Percentiles rank a stretch among this genome's conserved stretches.
These are phyloP conservation scores for Candida argentea DNA, from an alignment of 805 yeast genomes.

Conservation along the genomic window DNA sequence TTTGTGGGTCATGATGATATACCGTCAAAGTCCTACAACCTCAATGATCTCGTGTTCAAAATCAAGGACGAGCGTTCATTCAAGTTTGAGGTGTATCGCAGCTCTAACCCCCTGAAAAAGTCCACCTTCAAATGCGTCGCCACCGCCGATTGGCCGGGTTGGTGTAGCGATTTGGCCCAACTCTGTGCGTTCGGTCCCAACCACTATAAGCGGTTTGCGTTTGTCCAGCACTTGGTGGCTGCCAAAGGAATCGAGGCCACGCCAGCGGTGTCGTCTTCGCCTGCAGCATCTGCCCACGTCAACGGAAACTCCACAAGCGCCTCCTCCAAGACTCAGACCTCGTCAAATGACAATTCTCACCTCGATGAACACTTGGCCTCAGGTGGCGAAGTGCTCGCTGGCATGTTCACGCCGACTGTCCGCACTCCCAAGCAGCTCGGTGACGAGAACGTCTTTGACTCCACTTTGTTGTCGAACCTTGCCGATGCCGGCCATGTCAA, in stretches of 20 bases:
- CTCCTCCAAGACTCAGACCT: not conserved
- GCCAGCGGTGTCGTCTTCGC: not conserved
- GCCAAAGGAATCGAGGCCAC: not conserved
- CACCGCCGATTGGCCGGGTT: slow-evolving; percentile 33
- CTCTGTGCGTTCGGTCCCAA: slow-evolving; percentile 35
- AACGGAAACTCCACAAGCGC: not conserved
- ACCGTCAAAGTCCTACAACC: slow-evolving; percentile 31
- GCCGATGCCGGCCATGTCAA: too few species aligned
- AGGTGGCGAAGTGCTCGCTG: slow-evolving; percentile 14
- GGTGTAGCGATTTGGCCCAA: slow-evolving; percentile 48
- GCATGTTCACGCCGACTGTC: slow-evolving; percentile 28
- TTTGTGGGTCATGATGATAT: slow-evolving; percentile 29
- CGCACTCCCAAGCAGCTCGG: slow-evolving; percentile 17
- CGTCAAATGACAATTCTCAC: not conserved
- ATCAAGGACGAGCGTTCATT: slow-evolving; percentile 22
- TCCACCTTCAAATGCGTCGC: slow-evolving; percentile 36
- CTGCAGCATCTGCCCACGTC: not conserved
- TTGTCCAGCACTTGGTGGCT: slow-evolving; percentile 17
- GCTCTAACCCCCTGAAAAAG: slow-evolving; percentile 18
- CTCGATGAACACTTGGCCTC: slow-evolving; percentile 1
- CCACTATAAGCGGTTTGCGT: slow-evolving; percentile 40
- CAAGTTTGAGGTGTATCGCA: slow-evolving; percentile 24
- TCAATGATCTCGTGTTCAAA: slow-evolving; percentile 25
- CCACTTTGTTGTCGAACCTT: slow-evolving; percentile 9
- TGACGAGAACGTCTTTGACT: slow-evolving; percentile 26